A percentile compares a stretch with the other conserved stretches of the same genome.
Evolutionary conservation across 495 filamentous ascomycete species (phyloP).

Genomic region (Tuber magnatum): DNA sequence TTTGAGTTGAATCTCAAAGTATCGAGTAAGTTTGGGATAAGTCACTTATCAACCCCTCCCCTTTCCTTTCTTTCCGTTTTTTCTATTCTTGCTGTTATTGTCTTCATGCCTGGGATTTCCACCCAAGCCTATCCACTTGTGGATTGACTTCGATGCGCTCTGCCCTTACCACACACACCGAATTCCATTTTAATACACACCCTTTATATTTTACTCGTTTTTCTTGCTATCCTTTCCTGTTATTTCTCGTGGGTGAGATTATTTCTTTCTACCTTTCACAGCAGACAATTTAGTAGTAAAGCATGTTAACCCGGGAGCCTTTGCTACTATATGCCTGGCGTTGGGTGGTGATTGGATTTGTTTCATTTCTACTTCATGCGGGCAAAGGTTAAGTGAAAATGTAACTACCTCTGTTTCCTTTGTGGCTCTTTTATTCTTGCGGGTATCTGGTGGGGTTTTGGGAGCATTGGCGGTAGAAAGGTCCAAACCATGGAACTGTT

Average conservation of each 20-base stretch:
- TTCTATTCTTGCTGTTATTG: not conserved
- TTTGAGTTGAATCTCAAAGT: not conserved
- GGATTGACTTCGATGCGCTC: not conserved
- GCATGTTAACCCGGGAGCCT: not conserved
- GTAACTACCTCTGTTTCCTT: slow-evolving; percentile 1
- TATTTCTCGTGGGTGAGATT: not conserved
- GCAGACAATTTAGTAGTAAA: not conserved
- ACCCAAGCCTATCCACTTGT: not conserved
- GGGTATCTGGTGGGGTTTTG: not conserved
- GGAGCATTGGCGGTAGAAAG: not conserved
- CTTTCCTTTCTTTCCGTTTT: not conserved
- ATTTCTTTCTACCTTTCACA: slow-evolving; percentile 1
- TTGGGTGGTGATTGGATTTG: not conserved
- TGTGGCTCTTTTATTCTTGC: not conserved
- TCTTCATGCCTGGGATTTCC: not conserved
- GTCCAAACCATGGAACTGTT: not conserved
- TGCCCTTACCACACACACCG: not conserved
- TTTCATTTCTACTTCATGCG: not conserved
- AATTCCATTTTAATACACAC: not conserved
- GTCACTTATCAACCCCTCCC: slow-evolving; percentile 6
- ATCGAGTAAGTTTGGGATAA: slow-evolving; percentile 2
- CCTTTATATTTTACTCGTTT: not conserved
- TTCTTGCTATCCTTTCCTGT: not conserved
- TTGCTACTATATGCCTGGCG: not conserved
- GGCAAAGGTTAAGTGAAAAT: not conserved